Conservation (phyloP, 495 filamentous ascomycete genomes). For the Aspergillus sclerotiicarbonarius region DNA sequence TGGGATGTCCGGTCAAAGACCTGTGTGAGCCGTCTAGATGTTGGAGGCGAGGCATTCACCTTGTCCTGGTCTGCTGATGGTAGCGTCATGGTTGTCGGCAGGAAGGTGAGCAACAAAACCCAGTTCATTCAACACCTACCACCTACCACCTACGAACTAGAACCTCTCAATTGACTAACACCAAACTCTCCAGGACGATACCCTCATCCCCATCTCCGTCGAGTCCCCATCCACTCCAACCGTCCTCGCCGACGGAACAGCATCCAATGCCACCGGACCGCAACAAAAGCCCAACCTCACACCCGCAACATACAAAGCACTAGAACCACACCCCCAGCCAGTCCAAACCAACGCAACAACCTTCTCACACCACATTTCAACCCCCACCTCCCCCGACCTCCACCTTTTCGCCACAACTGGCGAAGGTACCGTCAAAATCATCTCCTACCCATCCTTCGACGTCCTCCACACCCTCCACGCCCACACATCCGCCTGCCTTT, state of each 20-base stretch:
- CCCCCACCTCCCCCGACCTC: conserved; percentile 35
- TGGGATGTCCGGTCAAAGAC: conserved; percentile 89
- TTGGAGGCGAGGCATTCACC: conserved; percentile 79
- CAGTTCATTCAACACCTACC: background rate
- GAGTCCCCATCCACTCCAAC: conserved; percentile 42
- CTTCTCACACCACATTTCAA: conserved; percentile 66
- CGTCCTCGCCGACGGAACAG: conserved; percentile 20
- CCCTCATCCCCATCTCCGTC: conserved; percentile 61
- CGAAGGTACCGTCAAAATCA: conserved; percentile 77
- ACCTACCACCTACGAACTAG: background rate
- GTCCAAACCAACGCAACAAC: conserved; percentile 78
- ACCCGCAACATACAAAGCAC: conserved; percentile 39
- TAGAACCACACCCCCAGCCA: conserved; percentile 65
- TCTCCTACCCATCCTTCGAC: conserved; percentile 60
- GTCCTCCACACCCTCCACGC: conserved; percentile 66
- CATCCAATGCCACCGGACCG: conserved; percentile 1
- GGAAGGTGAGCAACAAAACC: conserved; percentile 58
- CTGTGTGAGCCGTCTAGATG: conserved; percentile 74
- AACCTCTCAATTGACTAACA: background rate
- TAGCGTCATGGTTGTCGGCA: conserved; percentile 74
- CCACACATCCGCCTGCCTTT: conserved; percentile 75
- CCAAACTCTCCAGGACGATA: conserved; percentile 66
- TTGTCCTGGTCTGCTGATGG: conserved; percentile 90
- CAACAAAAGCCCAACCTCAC: conserved; percentile 15
- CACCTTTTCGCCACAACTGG: conserved; percentile 76